Base-by-base conservation (phyloP, 306 rosid genomes). In the Prunus salicina region DNA sequence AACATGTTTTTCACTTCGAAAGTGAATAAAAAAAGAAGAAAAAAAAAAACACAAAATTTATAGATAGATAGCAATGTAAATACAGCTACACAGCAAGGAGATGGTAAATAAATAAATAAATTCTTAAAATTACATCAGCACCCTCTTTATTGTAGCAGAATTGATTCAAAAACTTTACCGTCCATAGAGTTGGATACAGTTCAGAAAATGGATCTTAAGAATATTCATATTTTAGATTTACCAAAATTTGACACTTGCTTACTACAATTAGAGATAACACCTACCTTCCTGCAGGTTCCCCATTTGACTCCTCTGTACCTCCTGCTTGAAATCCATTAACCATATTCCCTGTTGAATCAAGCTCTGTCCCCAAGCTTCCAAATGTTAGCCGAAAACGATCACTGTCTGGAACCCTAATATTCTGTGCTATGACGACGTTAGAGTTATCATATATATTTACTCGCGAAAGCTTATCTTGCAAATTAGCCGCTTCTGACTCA, bases 401-500 rank as follows among this genome's bases (percentile, higher is more conserved):
- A 78, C 77, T 88, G 75, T 92, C 99, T 9, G 90, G 87, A 75
- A 96, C 98, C 69, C 97, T 83, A 72, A 96, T 96, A 78, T 93
- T 95, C 85, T 92, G 86, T 6, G 99, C 98, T 72, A 96, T 96
- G 76, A 91, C 86, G 53, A 96, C 99, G 80, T 92, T 92, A 78
- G 87, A 89, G 65, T 82, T 89, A 79, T 90, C 99, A 67, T 75
- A 67, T 24, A 89, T 45, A 79, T 86, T 85, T 68, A 80, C 82
- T 80, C 83, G 84, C 12, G 91, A 80, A 69, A 88, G 77, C 73
- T 88, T 84, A 76, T 89, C 97, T 81, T 86, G 86, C 84, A 87
- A 83, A 76, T 88, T 80, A 50, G 86, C 81, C 0, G 81, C 71
- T 69, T 93, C 89, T 22, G 92, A 83, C 77, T 83, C 90, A 52